Evolutionary conservation across 306 rosid species (phyloP).

Genomic region (Notholithocarpus densiflorus): DNA sequence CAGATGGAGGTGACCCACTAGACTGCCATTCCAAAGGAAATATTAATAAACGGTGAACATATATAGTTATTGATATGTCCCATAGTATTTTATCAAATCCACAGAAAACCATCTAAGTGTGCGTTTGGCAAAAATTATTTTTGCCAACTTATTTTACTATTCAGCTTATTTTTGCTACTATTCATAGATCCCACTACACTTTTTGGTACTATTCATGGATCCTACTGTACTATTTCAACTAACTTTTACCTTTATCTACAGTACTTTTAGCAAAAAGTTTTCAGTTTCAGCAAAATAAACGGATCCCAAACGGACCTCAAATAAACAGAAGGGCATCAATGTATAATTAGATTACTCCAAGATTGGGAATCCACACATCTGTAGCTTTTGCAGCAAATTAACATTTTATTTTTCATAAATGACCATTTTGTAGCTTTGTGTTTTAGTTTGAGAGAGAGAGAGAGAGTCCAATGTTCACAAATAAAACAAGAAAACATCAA

Average conservation of each 20-base stretch:
- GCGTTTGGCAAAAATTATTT: too few relatives aligned
- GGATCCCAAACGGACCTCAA: too few relatives aligned
- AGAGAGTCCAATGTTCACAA: slow-evolving; percentile 5
- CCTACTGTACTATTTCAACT: too few relatives aligned
- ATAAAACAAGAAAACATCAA: slow-evolving; percentile 13
- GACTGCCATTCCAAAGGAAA: slow-evolving; percentile 70
- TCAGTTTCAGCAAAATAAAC: too few relatives aligned
- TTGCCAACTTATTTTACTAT: too few relatives aligned
- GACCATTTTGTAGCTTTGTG: not conserved
- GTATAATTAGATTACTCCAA: not conserved
- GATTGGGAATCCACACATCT: not conserved
- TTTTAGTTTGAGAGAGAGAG: not conserved
- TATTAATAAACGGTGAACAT: slow-evolving; percentile 23
- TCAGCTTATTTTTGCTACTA: too few relatives aligned
- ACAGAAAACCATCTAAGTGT: slow-evolving; percentile 1
- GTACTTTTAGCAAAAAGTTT: too few relatives aligned
- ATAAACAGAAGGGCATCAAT: not conserved
- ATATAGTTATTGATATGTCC: slow-evolving; percentile 6
- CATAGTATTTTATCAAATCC: slow-evolving; percentile 13
- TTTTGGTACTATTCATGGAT: too few relatives aligned
- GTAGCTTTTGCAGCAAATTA: slow-evolving; percentile 3
- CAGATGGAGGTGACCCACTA: slow-evolving; percentile 97
- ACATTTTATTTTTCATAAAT: not conserved
- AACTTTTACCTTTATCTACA: too few relatives aligned
- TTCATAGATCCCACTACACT: rapidly evolving